Conservation (phyloP, 2,329 filamentous ascomycete genomes). For the Aspergillus pseudonomiae region DNA sequence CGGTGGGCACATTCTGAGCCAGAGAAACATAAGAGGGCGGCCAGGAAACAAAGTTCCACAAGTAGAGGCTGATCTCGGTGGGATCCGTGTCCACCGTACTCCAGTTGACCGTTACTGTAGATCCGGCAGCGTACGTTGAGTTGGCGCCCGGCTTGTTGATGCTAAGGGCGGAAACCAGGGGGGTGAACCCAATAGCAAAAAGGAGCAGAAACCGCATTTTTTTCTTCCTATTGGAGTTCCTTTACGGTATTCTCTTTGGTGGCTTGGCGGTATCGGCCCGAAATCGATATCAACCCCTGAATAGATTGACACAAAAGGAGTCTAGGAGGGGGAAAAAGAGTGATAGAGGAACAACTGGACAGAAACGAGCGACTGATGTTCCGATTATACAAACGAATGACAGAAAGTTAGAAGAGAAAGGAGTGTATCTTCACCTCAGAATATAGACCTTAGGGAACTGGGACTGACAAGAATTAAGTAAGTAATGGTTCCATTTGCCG, state of each 20-base stretch:
- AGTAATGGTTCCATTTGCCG: not conserved
- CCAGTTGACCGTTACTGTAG: slow-evolving; percentile 40
- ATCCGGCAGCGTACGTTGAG: slow-evolving; percentile 42
- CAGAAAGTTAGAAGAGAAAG: not conserved
- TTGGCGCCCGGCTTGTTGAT: slow-evolving; percentile 37
- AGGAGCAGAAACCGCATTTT: slow-evolving; percentile 17
- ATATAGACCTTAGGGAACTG: too few relatives aligned
- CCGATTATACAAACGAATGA: not conserved
- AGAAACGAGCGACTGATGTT: not conserved
- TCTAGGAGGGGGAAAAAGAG: not conserved
- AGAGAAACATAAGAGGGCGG: slow-evolving; percentile 45
- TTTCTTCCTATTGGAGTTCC: not conserved
- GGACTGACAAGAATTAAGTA: not conserved
- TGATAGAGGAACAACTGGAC: not conserved
- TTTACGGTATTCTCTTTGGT: not conserved
- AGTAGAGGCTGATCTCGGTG: slow-evolving; percentile 43
- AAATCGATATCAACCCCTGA: not conserved
- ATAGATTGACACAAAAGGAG: not conserved
- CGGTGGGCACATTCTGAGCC: slow-evolving; percentile 39
- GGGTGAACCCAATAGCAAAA: slow-evolving; percentile 17
- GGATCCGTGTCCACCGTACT: slow-evolving; percentile 47
- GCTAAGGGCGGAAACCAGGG: slow-evolving; percentile 26
- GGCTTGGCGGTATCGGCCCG: not conserved
- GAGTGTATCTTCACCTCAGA: too few relatives aligned
- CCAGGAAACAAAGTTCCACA: slow-evolving; percentile 52